These are phyloP conservation scores for Wickerhamomyces hampshirensis DNA, from an alignment of 805 yeast species.

Conservation along the genomic window DNA sequence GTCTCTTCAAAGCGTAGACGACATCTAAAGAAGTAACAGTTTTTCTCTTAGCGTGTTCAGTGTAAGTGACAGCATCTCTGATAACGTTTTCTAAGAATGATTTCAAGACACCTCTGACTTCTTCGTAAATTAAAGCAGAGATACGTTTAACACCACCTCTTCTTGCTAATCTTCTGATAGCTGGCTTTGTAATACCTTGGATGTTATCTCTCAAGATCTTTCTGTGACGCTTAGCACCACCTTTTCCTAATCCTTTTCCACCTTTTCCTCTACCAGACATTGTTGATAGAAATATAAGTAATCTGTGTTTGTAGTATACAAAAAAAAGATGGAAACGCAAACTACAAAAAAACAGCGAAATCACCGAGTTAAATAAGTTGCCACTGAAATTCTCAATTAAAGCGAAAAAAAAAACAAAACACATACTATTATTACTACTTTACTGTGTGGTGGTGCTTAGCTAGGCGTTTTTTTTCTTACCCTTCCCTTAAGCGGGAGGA, in stretches of 20 bases:
- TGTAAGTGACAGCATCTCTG: conserved; percentile 98
- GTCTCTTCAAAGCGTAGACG: conserved; percentile 99
- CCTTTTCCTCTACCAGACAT: conserved; percentile 99
- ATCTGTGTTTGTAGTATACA: background rate
- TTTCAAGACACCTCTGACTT: conserved; percentile 95
- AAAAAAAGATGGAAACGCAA: background rate
- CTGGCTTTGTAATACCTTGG: conserved; percentile 99
- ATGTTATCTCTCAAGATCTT: conserved; percentile 99
- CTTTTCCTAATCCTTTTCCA: conserved; percentile 99
- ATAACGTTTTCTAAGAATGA: conserved; percentile 94
- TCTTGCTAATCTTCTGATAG: conserved; percentile 99
- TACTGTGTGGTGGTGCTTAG: too few relatives aligned
- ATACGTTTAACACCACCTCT: conserved; percentile 99
- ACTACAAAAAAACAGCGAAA: background rate
- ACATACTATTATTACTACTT: too few relatives aligned
- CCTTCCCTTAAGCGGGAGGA: too few relatives aligned
- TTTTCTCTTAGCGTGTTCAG: conserved; percentile 99
- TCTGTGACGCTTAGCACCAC: conserved; percentile 99
- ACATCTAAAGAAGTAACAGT: conserved; percentile 98
- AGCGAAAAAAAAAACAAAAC: too few relatives aligned
- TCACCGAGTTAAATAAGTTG: background rate
- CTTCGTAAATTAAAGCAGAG: conserved; percentile 97
- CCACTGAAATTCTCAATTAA: background rate
- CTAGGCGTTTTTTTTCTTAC: too few relatives aligned
- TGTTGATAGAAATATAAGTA: conserved; percentile 25